Base-by-base conservation (phyloP, 805 yeast genomes). In the Yamadazyma sp. region DNA sequence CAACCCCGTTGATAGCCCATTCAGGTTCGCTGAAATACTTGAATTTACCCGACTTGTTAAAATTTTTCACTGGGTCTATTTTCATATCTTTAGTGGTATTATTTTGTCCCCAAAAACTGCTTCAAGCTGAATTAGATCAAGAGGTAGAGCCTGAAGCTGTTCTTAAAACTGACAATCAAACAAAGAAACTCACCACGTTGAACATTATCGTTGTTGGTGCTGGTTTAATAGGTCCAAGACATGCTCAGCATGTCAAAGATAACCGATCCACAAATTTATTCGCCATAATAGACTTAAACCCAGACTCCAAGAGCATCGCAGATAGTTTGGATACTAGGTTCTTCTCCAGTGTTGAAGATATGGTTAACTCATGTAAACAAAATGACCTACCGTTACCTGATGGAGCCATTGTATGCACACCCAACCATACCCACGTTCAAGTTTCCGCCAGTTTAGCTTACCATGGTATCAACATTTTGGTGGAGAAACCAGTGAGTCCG, bases 361-460 rank as follows among this genome's bases (percentile, higher is more conserved):
- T 64, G 47, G 53, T 61, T 24, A 34, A 38, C 2, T 50, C 53
- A 39, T 55, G 62, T 31, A 52, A 60, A 8, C 31, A 47, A 21
- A 40, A 45, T 13, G 23, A 46, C 8, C 42, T 54, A n/a, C 37
- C 39, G 3, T 55, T 50, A 19, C 73, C 73, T 1, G 58, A 62
- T 32, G 73, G 64, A 1, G 73, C 71, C 15, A 60, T 67, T 11
- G 53, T 67, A 17, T 62, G 67, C 12, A 67, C 72, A 5, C 73
- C 72, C 4, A 67, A 66, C 44, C 65, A 64, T 36, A 62, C 71
- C 4, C 73, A 67, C 45, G 55, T 67, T 12, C 45, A 51, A 10
- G 48, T 67, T 24, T 59, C 62, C 5, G 49, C 58, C 29, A 52
- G 57, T 35, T 54, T 67, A 40, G 71, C 70, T 3, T 32, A 51